Conservation (phyloP, 805 yeast genomes). For the Clavispora fructus region DNA sequence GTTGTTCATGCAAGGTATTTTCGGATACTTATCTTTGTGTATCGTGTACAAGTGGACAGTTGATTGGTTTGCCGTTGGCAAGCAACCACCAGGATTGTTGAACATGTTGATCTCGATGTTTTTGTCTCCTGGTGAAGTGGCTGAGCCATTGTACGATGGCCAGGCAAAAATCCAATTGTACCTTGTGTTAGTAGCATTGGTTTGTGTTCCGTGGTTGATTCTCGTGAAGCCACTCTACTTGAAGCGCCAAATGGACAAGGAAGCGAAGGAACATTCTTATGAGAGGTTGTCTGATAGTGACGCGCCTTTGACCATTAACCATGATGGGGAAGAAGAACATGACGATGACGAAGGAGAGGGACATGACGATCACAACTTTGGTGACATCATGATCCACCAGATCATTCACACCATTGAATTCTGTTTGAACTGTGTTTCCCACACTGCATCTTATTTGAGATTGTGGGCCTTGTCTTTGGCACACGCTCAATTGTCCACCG, state of each 20-base stretch:
- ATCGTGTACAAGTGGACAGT: slow-evolving; percentile 71
- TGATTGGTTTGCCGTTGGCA: slow-evolving; percentile 60
- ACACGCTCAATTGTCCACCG: slow-evolving; percentile 70
- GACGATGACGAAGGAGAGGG: slow-evolving; percentile 47
- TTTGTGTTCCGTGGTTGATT: slow-evolving; percentile 75
- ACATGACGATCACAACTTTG: slow-evolving; percentile 67
- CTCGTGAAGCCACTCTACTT: slow-evolving; percentile 76
- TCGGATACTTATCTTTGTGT: slow-evolving; percentile 65
- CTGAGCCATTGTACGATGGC: slow-evolving; percentile 73
- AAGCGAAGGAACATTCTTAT: slow-evolving; percentile 49
- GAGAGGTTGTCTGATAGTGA: slow-evolving; percentile 30
- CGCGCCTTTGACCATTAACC: slow-evolving; percentile 7
- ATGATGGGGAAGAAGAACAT: slow-evolving; percentile 43
- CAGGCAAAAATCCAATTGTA: slow-evolving; percentile 66
- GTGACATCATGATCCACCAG: slow-evolving; percentile 79
- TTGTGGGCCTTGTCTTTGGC: slow-evolving; percentile 78
- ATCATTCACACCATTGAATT: slow-evolving; percentile 79
- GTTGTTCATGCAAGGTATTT: slow-evolving; percentile 69
- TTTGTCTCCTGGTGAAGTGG: slow-evolving; percentile 74
- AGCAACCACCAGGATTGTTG: slow-evolving; percentile 66
- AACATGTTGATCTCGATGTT: slow-evolving; percentile 77
- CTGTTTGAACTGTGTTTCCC: slow-evolving; percentile 74
- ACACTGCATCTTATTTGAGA: slow-evolving; percentile 73
- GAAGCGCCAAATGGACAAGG: slow-evolving; percentile 49
- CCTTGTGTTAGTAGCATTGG: slow-evolving; percentile 53